Percentiles rank a stretch among this genome's conserved stretches.
Evolutionary conservation across 2,329 filamentous ascomycete species (phyloP).

Genomic region (Alternaria brassicicola): DNA sequence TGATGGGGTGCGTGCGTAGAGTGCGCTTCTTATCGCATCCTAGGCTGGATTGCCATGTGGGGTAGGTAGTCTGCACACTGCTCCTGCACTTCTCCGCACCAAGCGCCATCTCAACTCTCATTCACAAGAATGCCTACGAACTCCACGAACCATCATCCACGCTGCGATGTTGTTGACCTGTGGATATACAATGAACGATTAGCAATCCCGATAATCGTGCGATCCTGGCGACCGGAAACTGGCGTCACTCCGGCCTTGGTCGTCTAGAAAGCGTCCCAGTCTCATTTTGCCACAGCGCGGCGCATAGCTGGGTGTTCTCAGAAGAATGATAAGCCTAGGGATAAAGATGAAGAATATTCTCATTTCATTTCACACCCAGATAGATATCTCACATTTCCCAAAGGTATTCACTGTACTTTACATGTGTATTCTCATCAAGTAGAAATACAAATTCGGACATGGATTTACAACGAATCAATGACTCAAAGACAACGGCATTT

Average conservation of each 20-base stretch:
- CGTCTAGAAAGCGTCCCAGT: neutral
- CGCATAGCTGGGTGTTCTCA: neutral
- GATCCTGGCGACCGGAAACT: neutral
- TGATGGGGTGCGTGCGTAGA: neutral
- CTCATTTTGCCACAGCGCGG: neutral
- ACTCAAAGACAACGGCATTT: neutral
- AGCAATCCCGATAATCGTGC: neutral
- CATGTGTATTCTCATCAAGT: neutral
- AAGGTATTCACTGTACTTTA: neutral
- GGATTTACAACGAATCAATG: neutral
- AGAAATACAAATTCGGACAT: neutral
- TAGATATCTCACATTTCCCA: neutral
- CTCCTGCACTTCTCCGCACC: neutral
- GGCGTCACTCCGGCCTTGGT: neutral
- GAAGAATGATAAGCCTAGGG: neutral
- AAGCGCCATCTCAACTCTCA: neutral
- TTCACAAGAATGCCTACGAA: neutral
- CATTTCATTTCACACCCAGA: neutral
- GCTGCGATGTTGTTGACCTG: neutral
- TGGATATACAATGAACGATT: neutral
- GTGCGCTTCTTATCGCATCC: neutral
- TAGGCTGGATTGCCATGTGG: neutral
- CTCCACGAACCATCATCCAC: neutral
- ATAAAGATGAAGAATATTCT: neutral
- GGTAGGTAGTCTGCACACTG: neutral